These are phyloP conservation scores for Delonix regia DNA, from an alignment of 306 rosid genomes.

Conservation along the genomic window DNA sequence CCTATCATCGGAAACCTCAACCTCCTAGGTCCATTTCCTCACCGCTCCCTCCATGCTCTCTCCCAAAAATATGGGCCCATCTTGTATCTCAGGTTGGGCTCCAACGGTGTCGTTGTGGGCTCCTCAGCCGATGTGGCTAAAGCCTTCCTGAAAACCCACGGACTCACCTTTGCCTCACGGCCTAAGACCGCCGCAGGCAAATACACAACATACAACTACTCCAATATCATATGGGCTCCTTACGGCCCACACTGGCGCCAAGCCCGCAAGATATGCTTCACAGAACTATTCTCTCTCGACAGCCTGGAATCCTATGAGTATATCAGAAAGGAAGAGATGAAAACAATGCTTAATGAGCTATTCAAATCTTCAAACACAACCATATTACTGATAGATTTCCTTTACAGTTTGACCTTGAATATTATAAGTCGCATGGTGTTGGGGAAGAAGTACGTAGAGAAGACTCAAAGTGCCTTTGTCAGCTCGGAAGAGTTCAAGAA, in stretches of 20 bases:
- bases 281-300: constrained; percentile 50
- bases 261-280: constrained; percentile 54
- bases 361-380: constrained; percentile 6
- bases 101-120: constrained; percentile 47
- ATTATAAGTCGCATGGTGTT: constrained; percentile 66
- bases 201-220: constrained; percentile 52
- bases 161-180: constrained; percentile 34
- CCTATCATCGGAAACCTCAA: constrained; percentile 67
- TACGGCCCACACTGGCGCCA: constrained; percentile 64
- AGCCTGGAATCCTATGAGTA: constrained; percentile 56
- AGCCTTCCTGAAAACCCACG: constrained; percentile 55
- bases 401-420: constrained; percentile 46
- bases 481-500: constrained; percentile 51
- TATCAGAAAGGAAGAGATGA: constrained; percentile 52
- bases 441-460: constrained; percentile 62
- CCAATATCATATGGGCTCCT: constrained; percentile 61
- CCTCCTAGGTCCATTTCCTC: constrained; percentile 56
- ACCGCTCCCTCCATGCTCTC: constrained; percentile 46
- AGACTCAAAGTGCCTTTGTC: constrained; percentile 34
- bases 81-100: constrained; percentile 52
- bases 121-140: constrained; percentile 57
- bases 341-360: constrained; percentile 23
- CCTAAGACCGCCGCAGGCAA: constrained; percentile 57
- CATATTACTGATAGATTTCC: constrained; percentile 35
- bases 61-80: constrained; percentile 57